A percentile compares a stretch with the other conserved stretches of the same genome.
These are phyloP conservation scores for Quercus cerris DNA, from an alignment of 306 rosid genomes.

Conservation along the genomic window DNA sequence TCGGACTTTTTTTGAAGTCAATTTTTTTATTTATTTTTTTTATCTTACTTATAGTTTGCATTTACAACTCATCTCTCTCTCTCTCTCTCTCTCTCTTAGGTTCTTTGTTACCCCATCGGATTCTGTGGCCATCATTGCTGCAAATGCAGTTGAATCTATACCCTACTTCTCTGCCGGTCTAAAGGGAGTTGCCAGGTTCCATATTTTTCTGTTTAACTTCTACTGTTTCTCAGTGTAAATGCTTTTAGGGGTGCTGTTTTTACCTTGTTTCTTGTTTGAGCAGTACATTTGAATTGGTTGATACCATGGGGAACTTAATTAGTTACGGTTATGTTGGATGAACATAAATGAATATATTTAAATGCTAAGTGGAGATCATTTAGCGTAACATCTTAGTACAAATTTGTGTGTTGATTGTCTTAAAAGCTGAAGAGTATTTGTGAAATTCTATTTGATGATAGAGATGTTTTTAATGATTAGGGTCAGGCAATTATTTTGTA, in stretches of 20 bases:
- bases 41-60: not conserved
- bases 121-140: slow-evolving; percentile 98
- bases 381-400: not conserved
- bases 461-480: not conserved
- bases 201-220: not conserved
- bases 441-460: not conserved
- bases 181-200: slow-evolving; percentile 99
- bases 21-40: not conserved
- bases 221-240: not conserved
- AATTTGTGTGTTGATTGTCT: not conserved
- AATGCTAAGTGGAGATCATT: not conserved
- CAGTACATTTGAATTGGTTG: not conserved
- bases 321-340: not conserved
- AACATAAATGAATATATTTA: not conserved
- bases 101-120: slow-evolving; percentile 99
- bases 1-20: not conserved
- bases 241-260: not conserved
- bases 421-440: not conserved
- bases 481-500: not conserved
- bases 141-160: slow-evolving; percentile 95
- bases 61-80: slow-evolving; percentile 5
- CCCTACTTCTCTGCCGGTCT: slow-evolving; percentile 92
- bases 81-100: slow-evolving; percentile 35
- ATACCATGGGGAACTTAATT: not conserved
- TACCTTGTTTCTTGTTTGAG: not conserved